Evolutionary conservation across 2,329 filamentous ascomycete species (phyloP).

Genomic region (Chaetomium olivaceum): DNA sequence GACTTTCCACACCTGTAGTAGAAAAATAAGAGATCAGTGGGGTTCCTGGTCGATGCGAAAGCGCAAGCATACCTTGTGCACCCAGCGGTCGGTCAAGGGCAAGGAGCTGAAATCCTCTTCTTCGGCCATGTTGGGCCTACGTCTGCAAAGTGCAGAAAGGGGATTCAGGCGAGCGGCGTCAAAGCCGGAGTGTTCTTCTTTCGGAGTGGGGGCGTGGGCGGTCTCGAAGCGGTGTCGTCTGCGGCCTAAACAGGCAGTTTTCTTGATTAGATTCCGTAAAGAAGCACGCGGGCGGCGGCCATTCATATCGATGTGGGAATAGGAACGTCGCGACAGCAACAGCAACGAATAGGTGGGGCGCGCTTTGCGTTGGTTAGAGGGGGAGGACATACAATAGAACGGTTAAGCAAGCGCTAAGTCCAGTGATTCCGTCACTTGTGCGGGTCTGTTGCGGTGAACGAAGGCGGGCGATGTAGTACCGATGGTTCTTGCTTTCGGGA

Average conservation of each 20-base stretch:
- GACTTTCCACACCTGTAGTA: constrained; percentile 82
- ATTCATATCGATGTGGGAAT: constrained; percentile 22
- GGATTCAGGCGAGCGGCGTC: neutral
- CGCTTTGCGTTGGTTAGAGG: neutral
- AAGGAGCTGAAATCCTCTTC: constrained; percentile 82
- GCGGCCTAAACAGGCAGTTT: constrained; percentile 21
- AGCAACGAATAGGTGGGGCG: neutral
- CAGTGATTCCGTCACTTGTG: constrained; percentile 2
- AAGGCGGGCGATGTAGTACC: neutral
- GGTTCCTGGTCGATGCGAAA: neutral
- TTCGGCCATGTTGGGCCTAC: constrained; percentile 65
- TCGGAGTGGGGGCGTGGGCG: neutral
- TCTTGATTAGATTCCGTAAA: constrained; percentile 31
- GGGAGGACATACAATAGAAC: constrained; percentile 18
- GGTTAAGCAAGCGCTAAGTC: constrained; percentile 8
- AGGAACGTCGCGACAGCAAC: neutral
- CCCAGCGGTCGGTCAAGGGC: constrained; percentile 76
- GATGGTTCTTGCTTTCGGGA: neutral
- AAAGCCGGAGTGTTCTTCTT: neutral
- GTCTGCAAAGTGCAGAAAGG: neutral
- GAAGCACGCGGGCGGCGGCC: constrained; percentile 17
- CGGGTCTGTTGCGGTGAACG: neutral
- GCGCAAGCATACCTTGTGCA: constrained; percentile 65
- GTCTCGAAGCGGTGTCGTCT: constrained; percentile 12
- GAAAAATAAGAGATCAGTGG: constrained; percentile 3